phyloP scores from a whole-genome alignment of 805 yeast species.

The Metschnikowia lochheadii region DNA sequence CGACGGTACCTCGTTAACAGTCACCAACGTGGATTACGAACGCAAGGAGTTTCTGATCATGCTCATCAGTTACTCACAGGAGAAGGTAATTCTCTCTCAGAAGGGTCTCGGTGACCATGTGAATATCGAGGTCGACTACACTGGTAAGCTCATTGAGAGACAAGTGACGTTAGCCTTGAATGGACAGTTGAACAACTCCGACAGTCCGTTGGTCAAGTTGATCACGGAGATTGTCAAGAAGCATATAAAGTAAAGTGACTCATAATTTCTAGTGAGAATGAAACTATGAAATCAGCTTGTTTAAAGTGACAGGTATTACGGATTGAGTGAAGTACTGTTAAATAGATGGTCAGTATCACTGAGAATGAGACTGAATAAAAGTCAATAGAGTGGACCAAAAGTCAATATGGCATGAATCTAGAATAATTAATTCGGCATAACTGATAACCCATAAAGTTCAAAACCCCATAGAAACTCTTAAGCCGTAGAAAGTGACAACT shows the following conservation, averaged over 20 bases:
- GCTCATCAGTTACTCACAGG: constrained; percentile 90
- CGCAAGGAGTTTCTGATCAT: constrained; percentile 66
- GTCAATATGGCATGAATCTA: not conserved
- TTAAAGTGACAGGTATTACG: no score
- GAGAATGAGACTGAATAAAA: no score
- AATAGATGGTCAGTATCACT: no score
- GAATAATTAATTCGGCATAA: not conserved
- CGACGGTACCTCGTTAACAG: constrained; percentile 91
- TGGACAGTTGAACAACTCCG: constrained; percentile 47
- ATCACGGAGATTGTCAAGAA: constrained; percentile 34
- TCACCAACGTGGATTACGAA: constrained; percentile 68
- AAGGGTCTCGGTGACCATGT: constrained; percentile 63
- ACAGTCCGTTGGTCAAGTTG: constrained; percentile 47
- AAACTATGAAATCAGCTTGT: no score
- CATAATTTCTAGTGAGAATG: no score
- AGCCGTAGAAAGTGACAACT: no score
- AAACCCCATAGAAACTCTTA: no score
- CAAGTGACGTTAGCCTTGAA: constrained; percentile 63
- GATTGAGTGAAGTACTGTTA: no score
- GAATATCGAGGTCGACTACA: constrained; percentile 91
- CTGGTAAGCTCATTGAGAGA: constrained; percentile 87
- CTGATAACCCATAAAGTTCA: no score
- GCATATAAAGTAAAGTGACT: constrained; percentile 4
- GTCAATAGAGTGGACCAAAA: no score
- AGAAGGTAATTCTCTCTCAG: constrained; percentile 65